Percentiles rank a stretch among this genome's conserved stretches.
These are phyloP conservation scores for Eucalyptus curtisii DNA, from an alignment of 345 rosid genomes.

Conservation along the genomic window DNA sequence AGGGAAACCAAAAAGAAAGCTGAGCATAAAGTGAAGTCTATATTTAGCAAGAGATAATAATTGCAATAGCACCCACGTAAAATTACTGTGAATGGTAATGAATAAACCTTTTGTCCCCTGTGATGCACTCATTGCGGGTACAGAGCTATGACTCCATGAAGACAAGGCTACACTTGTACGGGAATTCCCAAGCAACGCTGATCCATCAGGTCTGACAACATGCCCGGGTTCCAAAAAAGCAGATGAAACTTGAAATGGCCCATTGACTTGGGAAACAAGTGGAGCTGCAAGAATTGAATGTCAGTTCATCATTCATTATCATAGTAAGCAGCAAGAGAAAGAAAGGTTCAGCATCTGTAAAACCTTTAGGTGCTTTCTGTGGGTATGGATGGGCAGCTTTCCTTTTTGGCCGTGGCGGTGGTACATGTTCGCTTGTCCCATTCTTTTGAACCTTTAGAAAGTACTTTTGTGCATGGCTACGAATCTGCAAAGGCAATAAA, in stretches of 20 bases:
- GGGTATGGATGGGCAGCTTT: constrained; percentile 94
- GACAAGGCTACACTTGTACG: constrained; percentile 19
- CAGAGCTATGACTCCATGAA: constrained; percentile 36
- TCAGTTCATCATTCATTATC: neutral
- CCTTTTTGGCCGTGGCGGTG: constrained; percentile 96
- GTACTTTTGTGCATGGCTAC: constrained; percentile 96
- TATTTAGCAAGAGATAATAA: neutral
- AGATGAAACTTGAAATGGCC: constrained; percentile 35
- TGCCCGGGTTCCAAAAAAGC: constrained; percentile 34
- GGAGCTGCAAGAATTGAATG: constrained; percentile 17
- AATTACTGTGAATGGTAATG: neutral
- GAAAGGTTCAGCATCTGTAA: neutral
- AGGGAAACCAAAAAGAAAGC: neutral
- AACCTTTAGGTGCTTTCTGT: constrained; percentile 76
- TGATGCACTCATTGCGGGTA: constrained; percentile 14
- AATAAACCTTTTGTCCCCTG: constrained; percentile 30
- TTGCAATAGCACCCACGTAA: neutral
- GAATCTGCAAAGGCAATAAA: constrained; percentile 38
- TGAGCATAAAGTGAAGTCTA: neutral
- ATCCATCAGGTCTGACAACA: constrained; percentile 28
- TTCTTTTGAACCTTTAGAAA: constrained; percentile 87
- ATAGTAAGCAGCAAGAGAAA: neutral
- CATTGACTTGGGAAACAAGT: constrained; percentile 23
- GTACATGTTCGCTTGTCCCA: constrained; percentile 77
- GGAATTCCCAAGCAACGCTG: constrained; percentile 29